A percentile compares a stretch with the other conserved stretches of the same genome.
These are phyloP conservation scores for Acrasis kona DNA, from an alignment of 78 protist species.

Conservation along the genomic window DNA sequence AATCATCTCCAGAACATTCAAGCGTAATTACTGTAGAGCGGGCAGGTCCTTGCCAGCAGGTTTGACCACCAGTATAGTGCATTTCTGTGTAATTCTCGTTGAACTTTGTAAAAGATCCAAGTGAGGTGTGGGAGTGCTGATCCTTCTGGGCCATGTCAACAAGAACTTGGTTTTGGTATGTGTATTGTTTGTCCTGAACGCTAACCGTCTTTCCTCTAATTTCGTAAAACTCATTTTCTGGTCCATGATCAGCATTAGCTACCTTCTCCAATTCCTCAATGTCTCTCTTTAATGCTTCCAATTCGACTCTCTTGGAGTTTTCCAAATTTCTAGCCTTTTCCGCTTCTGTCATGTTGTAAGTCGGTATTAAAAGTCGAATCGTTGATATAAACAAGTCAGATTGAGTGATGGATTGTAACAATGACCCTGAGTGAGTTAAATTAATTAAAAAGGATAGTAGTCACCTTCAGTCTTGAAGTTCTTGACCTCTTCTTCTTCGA, in stretches of 20 bases:
- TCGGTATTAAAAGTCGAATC: background rate
- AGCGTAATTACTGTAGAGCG: conserved; percentile 28
- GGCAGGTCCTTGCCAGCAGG: conserved; percentile 70
- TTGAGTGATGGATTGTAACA: background rate
- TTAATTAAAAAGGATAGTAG: background rate
- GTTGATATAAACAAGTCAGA: background rate
- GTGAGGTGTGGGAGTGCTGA: too few relatives aligned
- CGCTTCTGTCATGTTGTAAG: background rate
- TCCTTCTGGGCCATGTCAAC: background rate
- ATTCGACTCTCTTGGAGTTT: background rate
- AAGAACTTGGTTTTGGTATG: background rate
- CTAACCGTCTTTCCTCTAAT: background rate
- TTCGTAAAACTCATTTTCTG: background rate
- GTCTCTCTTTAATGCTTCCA: background rate
- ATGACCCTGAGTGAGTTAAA: background rate
- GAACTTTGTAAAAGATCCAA: too few relatives aligned
- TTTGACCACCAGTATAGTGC: too few relatives aligned
- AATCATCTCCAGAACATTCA: conserved; percentile 46
- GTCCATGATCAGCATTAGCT: background rate
- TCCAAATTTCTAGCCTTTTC: background rate
- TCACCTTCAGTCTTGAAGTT: background rate
- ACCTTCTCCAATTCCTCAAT: background rate
- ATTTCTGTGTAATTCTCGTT: too few relatives aligned
- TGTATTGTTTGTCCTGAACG: background rate
- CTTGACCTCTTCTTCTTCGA: background rate